Percentiles rank a stretch among this genome's conserved stretches.
Evolutionary conservation across 2,329 filamentous ascomycete species (phyloP).

Genomic region (Lecanoromycetidae sp.): DNA sequence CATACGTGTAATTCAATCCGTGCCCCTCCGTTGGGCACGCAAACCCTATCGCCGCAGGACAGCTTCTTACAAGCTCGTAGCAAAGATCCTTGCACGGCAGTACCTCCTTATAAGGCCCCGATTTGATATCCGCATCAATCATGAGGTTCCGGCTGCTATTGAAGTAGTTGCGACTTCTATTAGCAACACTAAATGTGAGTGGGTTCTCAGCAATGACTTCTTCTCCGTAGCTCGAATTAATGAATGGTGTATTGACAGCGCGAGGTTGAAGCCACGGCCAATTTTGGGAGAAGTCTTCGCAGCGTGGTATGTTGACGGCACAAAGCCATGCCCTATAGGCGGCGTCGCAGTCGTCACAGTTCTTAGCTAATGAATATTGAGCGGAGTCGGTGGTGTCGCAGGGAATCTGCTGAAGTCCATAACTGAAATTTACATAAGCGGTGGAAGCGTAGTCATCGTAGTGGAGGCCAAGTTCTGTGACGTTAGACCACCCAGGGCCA

Average conservation of each 20-base stretch:
- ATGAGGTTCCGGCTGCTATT: conserved; percentile 48
- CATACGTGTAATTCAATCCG: conserved; percentile 42
- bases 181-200: conserved; percentile 17
- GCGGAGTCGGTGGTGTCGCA: conserved; percentile 66
- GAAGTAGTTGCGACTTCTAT: conserved; percentile 30
- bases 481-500: conserved; percentile 53
- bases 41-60: conserved; percentile 66
- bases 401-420: conserved; percentile 69
- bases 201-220: conserved; percentile 28
- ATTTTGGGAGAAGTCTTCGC: conserved; percentile 61
- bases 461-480: conserved; percentile 45
- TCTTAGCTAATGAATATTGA: conserved; percentile 67
- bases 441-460: conserved; percentile 65
- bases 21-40: conserved; percentile 49
- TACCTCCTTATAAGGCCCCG: conserved; percentile 89
- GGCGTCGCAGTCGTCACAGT: conserved; percentile 59
- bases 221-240: conserved; percentile 49
- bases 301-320: conserved; percentile 82
- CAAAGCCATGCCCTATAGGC: conserved; percentile 96
- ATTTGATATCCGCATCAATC: conserved; percentile 60
- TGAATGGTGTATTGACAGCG: conserved; percentile 58
- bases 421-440: conserved; percentile 67
- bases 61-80: conserved; percentile 72
- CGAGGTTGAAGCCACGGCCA: conserved; percentile 49
- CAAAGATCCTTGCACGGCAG: conserved; percentile 81